Base-by-base conservation (phyloP, 2,329 filamentous ascomycete species). In the Pestalotiopsis sp. region DNA sequence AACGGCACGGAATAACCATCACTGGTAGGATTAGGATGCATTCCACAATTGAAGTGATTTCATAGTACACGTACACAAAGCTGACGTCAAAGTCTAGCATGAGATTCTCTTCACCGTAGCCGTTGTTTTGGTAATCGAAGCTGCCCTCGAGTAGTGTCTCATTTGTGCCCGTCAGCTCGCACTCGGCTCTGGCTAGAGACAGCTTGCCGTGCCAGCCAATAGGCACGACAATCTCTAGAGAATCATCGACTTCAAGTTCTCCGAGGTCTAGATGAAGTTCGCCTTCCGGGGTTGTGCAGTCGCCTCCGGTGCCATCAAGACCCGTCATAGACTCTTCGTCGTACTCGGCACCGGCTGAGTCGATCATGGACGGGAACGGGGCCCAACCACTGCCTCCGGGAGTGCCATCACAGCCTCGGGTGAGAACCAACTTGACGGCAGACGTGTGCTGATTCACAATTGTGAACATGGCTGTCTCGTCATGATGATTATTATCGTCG, bases 91-190 rank as follows among this genome's bases (percentile, higher is more conserved):
- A 64, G 25, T 64, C 61, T 23, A 64, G 39, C 20, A 49, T 64
- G 12, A 64, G 13, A 4, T 39, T 59, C 14, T 27, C n/a, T 11
- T 64, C 36, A 23, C 39, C 39, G 13, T 62, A 20, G 25, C 59
- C 59, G 17, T 62, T 62, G 9, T 25, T 20, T 17, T 64, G 61
- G 17, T 25, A 25, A 13, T 12, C n/a, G 25, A 49, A 64, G 39
- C 61, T 64, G 36, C 61, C 61, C 20, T 64, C 61, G 61, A 64
- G 61, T 3, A 64, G 61, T 17, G 61, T 64, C 38, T 64, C 61
- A 39, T 4, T 45, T 20, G 13, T 38, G 11, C 61, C 61, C 14
- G 61, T 49, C n/a, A 64, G 3, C 11, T 23, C 6, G 36, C 23
- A 64, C 20, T 49, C 39, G 38, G 61, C 61, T 25, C 17, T 20